Conservation (phyloP, 345 rosid species). For the Capsella bursapastoris region DNA sequence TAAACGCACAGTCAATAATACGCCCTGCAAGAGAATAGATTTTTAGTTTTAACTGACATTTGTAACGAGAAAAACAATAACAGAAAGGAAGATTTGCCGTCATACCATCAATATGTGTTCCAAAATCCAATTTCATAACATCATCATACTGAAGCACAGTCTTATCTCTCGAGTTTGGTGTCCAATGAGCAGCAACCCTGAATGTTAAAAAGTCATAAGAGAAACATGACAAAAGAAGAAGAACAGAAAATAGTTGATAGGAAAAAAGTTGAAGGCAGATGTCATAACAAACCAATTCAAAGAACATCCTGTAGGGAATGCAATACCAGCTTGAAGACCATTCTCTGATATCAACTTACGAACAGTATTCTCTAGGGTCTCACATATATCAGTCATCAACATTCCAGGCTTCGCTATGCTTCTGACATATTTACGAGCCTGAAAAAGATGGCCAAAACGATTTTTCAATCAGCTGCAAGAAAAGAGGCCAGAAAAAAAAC, state of each 20-base stretch:
- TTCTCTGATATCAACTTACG: constrained; percentile 89
- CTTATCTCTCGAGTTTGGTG: constrained; percentile 95
- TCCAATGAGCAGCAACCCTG: constrained; percentile 99
- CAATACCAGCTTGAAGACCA: constrained; percentile 97
- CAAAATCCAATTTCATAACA: constrained; percentile 98
- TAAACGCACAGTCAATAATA: constrained; percentile 94
- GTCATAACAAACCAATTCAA: constrained; percentile 68
- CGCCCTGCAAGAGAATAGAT: constrained; percentile 62
- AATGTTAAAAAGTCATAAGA: constrained; percentile 28
- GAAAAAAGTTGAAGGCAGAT: constrained; percentile 3
- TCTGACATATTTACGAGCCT: constrained; percentile 86
- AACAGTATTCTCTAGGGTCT: constrained; percentile 86
- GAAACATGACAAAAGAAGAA: constrained; percentile 30
- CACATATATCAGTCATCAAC: constrained; percentile 93
- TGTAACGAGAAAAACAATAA: background rate
- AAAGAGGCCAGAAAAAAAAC: background rate
- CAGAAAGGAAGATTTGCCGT: background rate
- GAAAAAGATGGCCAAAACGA: background rate
- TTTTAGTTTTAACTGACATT: constrained; percentile 17
- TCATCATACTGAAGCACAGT: constrained; percentile 97
- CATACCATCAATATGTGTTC: constrained; percentile 93
- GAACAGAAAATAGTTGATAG: background rate
- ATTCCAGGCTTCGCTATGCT: constrained; percentile 88
- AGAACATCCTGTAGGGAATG: constrained; percentile 99
- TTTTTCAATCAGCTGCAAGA: constrained; percentile 18